Evolutionary conservation across 2,329 filamentous ascomycete species (phyloP).

Genomic region (Fusarium metavorans): DNA sequence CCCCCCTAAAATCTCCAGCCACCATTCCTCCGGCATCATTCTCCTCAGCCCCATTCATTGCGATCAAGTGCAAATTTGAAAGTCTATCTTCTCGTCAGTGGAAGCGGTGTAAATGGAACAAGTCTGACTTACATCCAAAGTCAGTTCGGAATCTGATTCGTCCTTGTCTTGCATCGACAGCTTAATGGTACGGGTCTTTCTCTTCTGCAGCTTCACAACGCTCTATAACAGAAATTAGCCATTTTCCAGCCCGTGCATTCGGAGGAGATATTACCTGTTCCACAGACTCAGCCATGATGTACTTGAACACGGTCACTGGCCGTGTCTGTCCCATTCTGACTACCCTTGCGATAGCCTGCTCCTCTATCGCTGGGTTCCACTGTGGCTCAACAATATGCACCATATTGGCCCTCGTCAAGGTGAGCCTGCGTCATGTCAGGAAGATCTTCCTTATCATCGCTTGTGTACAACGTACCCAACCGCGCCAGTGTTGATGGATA

Average conservation of each 20-base stretch:
- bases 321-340: constrained; percentile 18
- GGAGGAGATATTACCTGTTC: constrained; percentile 8
- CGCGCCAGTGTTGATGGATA: constrained; percentile 22
- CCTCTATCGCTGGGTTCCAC: constrained; percentile 25
- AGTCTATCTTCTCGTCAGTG: background rate
- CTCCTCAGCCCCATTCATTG: background rate
- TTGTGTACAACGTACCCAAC: constrained; percentile 6
- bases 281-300: constrained; percentile 15
- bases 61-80: constrained; percentile 19
- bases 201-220: constrained; percentile 4
- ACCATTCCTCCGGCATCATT: no score
- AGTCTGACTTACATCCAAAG: constrained; percentile 11
- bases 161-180: constrained; percentile 18
- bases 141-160: background rate
- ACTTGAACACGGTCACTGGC: constrained; percentile 20
- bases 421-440: background rate
- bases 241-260: no score
- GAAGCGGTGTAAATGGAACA: no score
- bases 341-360: constrained; percentile 15
- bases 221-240: background rate
- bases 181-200: constrained; percentile 8
- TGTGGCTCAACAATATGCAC: constrained; percentile 27
- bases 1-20: no score
- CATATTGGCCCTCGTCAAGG: constrained; percentile 8
- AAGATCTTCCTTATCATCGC: background rate